Conservation (phyloP, 1,284 basidiomycete species). For the Moesziomyces parantarcticus region DNA sequence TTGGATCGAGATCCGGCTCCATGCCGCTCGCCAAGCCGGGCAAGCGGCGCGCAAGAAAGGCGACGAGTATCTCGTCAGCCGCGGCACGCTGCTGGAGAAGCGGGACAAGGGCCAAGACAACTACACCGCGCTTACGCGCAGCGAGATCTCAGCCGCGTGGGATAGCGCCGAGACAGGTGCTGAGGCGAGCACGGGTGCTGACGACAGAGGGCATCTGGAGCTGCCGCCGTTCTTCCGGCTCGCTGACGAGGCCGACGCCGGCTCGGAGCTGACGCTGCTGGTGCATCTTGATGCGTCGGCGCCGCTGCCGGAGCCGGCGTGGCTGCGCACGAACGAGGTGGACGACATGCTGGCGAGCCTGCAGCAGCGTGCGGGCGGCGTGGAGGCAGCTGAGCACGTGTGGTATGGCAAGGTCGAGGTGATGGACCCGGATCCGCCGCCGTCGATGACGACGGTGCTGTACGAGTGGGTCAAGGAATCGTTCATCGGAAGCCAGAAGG, state of each 20-base stretch:
- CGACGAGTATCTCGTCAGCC: conserved; percentile 71
- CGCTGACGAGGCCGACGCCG: neutral
- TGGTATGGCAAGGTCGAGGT: conserved; percentile 95
- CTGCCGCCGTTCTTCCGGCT: conserved; percentile 41
- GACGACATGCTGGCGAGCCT: conserved; percentile 91
- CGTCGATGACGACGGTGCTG: conserved; percentile 87
- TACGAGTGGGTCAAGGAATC: conserved; percentile 87
- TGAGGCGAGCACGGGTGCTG: neutral
- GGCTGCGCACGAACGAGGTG: conserved; percentile 92
- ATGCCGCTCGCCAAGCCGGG: conserved; percentile 8
- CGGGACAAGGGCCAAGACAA: conserved; percentile 38
- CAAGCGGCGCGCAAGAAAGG: conserved; percentile 67
- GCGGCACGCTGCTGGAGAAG: conserved; percentile 74
- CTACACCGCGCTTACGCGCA: conserved; percentile 37
- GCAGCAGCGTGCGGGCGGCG: conserved; percentile 79
- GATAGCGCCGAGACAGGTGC: neutral
- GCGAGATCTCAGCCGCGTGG: conserved; percentile 40
- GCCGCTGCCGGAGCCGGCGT: conserved; percentile 86
- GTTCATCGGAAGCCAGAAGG: conserved; percentile 77
- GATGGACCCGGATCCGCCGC: conserved; percentile 93
- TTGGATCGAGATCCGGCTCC: conserved; percentile 81
- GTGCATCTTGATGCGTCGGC: conserved; percentile 79
- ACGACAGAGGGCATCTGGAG: conserved; percentile 12
- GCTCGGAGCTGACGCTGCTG: conserved; percentile 19
- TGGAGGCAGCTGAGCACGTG: conserved; percentile 71